Evolutionary conservation across 306 rosid species (phyloP).

Genomic region (Sicyos edulis): DNA sequence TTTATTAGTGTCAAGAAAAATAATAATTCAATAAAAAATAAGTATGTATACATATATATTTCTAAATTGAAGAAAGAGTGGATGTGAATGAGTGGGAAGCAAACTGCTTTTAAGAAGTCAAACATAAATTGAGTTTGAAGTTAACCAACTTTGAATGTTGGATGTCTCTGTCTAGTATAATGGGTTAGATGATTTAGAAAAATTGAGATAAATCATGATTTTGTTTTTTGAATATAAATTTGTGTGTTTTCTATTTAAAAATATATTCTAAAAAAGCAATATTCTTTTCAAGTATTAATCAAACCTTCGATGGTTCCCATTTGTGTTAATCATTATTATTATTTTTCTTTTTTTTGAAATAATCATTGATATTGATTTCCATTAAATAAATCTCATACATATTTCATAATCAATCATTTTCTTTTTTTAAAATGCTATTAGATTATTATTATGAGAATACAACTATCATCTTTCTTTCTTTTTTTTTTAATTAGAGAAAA

Average conservation of each 20-base stretch:
- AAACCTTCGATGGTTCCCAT: neutral
- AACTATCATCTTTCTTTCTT: no score
- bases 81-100: neutral
- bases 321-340: neutral
- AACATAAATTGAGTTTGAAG: neutral
- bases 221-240: no score
- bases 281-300: neutral
- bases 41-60: neutral
- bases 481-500: no score
- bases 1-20: no score
- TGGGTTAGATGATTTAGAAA: neutral
- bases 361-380: neutral
- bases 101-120: neutral
- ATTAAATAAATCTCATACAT: neutral
- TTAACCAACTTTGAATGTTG: neutral
- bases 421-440: no score
- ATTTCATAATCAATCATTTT: neutral
- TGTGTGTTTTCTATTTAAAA: no score
- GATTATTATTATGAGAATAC: no score
- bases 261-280: no score
- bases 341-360: no score
- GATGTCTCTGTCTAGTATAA: neutral
- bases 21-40: no score
- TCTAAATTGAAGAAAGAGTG: neutral
- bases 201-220: no score